These are phyloP conservation scores for Alternaria sp. DNA, from an alignment of 2,329 filamentous ascomycete species.

Conservation along the genomic window DNA sequence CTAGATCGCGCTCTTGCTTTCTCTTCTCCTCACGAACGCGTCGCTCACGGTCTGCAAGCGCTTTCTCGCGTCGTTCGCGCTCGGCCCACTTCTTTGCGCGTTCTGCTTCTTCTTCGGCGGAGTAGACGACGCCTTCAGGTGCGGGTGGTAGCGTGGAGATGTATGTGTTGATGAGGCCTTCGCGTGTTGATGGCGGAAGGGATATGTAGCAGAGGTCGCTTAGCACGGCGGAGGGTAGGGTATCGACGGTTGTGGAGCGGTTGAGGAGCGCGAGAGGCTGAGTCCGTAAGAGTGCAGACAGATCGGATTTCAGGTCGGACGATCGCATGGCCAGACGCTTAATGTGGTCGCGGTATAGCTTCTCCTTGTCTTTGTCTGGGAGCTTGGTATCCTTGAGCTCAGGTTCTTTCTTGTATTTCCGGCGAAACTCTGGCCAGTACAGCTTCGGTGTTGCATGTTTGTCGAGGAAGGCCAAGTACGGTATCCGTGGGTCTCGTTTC, in stretches of 20 bases:
- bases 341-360: slow-evolving; percentile 77
- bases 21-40: slow-evolving; percentile 69
- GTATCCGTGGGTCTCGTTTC: slow-evolving; percentile 81
- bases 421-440: slow-evolving; percentile 96
- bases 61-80: slow-evolving; percentile 64
- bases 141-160: slow-evolving; percentile 68
- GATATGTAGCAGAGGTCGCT: slow-evolving; percentile 74
- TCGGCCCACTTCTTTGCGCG: slow-evolving; percentile 47
- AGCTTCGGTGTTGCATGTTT: slow-evolving; percentile 86
- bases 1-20: slow-evolving; percentile 64
- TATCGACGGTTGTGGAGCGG: slow-evolving; percentile 61
- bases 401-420: slow-evolving; percentile 83
- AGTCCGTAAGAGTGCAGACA: slow-evolving; percentile 68
- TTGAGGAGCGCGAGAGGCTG: slow-evolving; percentile 67
- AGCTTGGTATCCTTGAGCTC: slow-evolving; percentile 75
- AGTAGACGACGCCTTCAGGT: slow-evolving; percentile 52
- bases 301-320: slow-evolving; percentile 71
- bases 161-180: slow-evolving; percentile 70
- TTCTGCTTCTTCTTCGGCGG: slow-evolving; percentile 61
- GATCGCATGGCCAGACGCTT: slow-evolving; percentile 69
- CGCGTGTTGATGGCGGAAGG: slow-evolving; percentile 65
- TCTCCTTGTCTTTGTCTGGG: slow-evolving; percentile 74
- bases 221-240: slow-evolving; percentile 68
- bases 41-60: slow-evolving; percentile 69
- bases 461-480: slow-evolving; percentile 82